phyloP scores from a whole-genome alignment of 2,329 filamentous ascomycete species.

The Penicillium sp. region DNA sequence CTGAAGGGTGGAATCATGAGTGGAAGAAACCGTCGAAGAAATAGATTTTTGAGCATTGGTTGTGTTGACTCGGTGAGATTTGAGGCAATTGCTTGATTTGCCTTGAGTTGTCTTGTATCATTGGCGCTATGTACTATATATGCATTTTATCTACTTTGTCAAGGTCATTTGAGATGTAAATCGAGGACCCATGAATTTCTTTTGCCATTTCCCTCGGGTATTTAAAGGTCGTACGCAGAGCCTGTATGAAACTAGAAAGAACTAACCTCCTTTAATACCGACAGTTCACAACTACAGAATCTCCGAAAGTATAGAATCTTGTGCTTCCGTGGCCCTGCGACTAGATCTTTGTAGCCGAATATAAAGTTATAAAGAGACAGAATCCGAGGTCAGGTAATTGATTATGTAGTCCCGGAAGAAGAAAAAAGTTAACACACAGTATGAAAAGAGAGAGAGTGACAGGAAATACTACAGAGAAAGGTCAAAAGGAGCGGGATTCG shows the following conservation, averaged over 20 bases:
- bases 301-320: background rate
- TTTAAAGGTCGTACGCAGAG: too few species aligned
- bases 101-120: slow-evolving; percentile 17
- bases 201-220: background rate
- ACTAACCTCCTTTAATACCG: too few species aligned
- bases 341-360: background rate
- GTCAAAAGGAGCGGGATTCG: slow-evolving; percentile 17
- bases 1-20: slow-evolving; percentile 84
- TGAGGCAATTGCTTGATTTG: background rate
- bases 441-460: slow-evolving; percentile 10
- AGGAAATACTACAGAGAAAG: slow-evolving; percentile 19
- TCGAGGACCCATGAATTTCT: background rate
- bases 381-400: slow-evolving; percentile 3
- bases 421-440: slow-evolving; percentile 7
- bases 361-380: background rate
- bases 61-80: background rate
- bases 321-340: background rate
- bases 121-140: slow-evolving; percentile 30
- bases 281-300: too few species aligned
- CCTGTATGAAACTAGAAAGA: too few species aligned
- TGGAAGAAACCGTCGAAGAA: slow-evolving; percentile 67
- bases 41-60: slow-evolving; percentile 6
- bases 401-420: slow-evolving; percentile 9
- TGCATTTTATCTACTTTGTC: slow-evolving; percentile 13
- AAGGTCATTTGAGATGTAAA: background rate